A percentile compares a stretch with the other conserved stretches of the same genome.
Evolutionary conservation across 805 yeast species (phyloP).

Genomic region (Scheffersomyces coipomensis): DNA sequence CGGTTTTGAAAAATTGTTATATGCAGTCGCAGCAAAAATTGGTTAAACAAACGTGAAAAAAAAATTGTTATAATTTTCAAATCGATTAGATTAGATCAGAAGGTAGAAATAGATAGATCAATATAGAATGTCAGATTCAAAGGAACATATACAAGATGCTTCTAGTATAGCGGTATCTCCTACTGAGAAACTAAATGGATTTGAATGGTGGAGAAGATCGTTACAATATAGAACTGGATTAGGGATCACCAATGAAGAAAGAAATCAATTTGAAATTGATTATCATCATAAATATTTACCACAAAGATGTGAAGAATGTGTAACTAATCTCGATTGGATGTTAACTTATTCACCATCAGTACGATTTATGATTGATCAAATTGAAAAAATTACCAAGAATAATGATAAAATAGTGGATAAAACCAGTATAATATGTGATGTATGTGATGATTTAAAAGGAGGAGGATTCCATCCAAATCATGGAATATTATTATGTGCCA

Average conservation of each 20-base stretch:
- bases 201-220: constrained; percentile 82
- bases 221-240: constrained; percentile 69
- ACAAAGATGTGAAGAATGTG: constrained; percentile 65
- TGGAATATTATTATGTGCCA: constrained; percentile 86
- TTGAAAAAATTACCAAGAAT: constrained; percentile 59
- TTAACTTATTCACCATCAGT: constrained; percentile 80
- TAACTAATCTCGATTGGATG: constrained; percentile 78
- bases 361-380: constrained; percentile 81
- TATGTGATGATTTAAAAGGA: constrained; percentile 75
- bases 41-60: too few species aligned
- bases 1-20: not conserved
- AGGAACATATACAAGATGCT: too few species aligned
- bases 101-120: too few species aligned
- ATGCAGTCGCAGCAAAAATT: not conserved
- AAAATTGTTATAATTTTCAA: too few species aligned
- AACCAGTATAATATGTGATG: constrained; percentile 68
- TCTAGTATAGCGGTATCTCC: constrained; percentile 23
- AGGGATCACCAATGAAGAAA: constrained; percentile 55
- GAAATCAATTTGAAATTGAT: constrained; percentile 58
- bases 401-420: constrained; percentile 31
- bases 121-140: too few species aligned
- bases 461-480: constrained; percentile 93
- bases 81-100: too few species aligned
- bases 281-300: constrained; percentile 40
- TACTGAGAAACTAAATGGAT: constrained; percentile 43